Conservation (phyloP, 2,329 filamentous ascomycete species). For the Aspergillus amoenus region DNA sequence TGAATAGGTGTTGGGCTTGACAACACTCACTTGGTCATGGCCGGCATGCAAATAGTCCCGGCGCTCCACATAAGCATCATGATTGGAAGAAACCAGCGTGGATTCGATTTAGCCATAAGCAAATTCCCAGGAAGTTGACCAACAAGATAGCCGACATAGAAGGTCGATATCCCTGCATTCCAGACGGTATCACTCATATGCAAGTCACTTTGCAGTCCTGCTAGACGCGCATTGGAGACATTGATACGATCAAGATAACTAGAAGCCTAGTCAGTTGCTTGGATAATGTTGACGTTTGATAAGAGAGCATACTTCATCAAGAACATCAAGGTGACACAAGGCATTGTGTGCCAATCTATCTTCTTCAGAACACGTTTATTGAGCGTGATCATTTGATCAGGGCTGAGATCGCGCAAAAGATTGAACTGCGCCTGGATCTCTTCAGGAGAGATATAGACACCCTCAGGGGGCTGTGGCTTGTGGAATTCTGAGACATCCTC, state of each 20-base stretch:
- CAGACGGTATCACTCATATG: constrained; percentile 15
- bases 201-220: constrained; percentile 12
- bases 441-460: neutral
- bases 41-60: constrained; percentile 15
- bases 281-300: no score
- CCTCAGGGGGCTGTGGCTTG: constrained; percentile 11
- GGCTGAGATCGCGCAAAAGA: neutral
- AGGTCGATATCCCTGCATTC: constrained; percentile 13
- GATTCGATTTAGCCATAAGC: constrained; percentile 11
- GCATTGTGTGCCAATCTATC: neutral
- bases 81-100: constrained; percentile 6
- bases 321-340: neutral
- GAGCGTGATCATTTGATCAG: neutral
- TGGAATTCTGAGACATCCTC: neutral
- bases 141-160: constrained; percentile 14
- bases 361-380: neutral
- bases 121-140: constrained; percentile 10
- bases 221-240: constrained; percentile 13
- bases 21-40: neutral
- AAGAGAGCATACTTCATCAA: neutral
- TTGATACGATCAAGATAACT: constrained; percentile 14
- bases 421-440: neutral
- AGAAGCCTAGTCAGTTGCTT: neutral
- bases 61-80: constrained; percentile 11
- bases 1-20: neutral